A percentile compares a stretch with the other conserved stretches of the same genome.
Conservation (phyloP, 83 land plant genomes). For the Larix sibirica region DNA sequence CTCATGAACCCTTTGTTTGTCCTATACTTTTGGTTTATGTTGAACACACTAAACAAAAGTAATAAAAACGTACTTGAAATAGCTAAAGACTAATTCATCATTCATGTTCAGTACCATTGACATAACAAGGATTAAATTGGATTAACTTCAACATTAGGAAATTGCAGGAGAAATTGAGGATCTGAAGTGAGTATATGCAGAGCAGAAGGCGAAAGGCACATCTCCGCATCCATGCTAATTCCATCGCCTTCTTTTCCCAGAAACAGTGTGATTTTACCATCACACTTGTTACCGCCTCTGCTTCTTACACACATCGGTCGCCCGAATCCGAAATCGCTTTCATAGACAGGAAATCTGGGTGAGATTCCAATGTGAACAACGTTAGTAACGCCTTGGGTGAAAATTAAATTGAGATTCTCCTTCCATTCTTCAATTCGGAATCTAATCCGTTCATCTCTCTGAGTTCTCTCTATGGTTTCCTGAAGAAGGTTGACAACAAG, state of each 20-base stretch:
- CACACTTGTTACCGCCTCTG: conserved; percentile 39
- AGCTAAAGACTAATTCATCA: too few species aligned
- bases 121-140: too few species aligned
- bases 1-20: too few species aligned
- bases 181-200: conserved; percentile 31
- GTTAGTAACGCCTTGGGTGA: conserved; percentile 19
- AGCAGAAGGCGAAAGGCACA: conserved; percentile 28
- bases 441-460: conserved; percentile 26
- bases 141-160: too few species aligned
- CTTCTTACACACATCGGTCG: conserved; percentile 35
- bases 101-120: too few species aligned
- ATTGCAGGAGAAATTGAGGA: conserved; percentile 18
- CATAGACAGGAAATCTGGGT: conserved; percentile 50
- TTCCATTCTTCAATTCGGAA: conserved; percentile 25
- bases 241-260: conserved; percentile 46
- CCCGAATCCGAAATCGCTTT: conserved; percentile 54
- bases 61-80: too few species aligned
- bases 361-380: conserved; percentile 42
- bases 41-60: too few species aligned
- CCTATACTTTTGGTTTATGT: too few species aligned
- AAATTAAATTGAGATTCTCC: conserved; percentile 4
- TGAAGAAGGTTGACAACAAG: conserved; percentile 26
- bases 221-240: conserved; percentile 35
- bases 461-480: conserved; percentile 14
- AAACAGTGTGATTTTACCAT: conserved; percentile 40